A percentile compares a stretch with the other conserved stretches of the same genome.
These are phyloP conservation scores for Trichoderma gamsii DNA, from an alignment of 495 filamentous ascomycete genomes.

Conservation along the genomic window DNA sequence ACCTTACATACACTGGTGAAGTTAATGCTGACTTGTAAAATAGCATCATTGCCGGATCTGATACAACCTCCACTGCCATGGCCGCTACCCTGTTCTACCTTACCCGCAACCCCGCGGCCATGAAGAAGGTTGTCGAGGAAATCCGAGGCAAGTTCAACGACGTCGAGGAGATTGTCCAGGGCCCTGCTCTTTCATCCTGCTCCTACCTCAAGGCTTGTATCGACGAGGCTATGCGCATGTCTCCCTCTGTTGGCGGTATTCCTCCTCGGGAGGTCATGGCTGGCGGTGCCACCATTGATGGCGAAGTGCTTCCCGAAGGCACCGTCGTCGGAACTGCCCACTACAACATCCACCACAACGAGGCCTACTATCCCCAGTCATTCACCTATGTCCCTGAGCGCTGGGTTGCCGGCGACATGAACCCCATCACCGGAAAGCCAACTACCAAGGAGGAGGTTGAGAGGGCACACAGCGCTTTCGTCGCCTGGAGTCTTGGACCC, in stretches of 20 bases:
- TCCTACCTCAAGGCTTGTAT: slow-evolving; percentile 57
- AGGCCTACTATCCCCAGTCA: slow-evolving; percentile 46
- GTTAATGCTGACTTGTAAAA: neutral
- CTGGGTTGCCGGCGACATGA: slow-evolving; percentile 39
- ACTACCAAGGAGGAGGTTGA: slow-evolving; percentile 33
- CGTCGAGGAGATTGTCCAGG: slow-evolving; percentile 48
- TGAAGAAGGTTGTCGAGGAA: slow-evolving; percentile 44
- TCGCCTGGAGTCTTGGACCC: slow-evolving; percentile 52
- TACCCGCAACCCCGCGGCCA: slow-evolving; percentile 45
- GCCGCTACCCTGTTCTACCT: slow-evolving; percentile 63
- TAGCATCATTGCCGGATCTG: slow-evolving; percentile 52
- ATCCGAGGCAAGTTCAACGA: slow-evolving; percentile 43
- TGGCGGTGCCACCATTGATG: slow-evolving; percentile 55
- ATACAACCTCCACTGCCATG: slow-evolving; percentile 62
- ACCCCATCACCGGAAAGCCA: slow-evolving; percentile 19
- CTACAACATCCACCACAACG: slow-evolving; percentile 53
- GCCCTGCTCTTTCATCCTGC: slow-evolving; percentile 47
- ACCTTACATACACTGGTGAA: neutral
- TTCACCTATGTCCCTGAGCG: slow-evolving; percentile 50
- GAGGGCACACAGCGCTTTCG: slow-evolving; percentile 47
- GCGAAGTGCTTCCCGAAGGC: slow-evolving; percentile 47
- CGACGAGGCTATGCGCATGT: slow-evolving; percentile 67
- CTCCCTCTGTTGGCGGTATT: slow-evolving; percentile 56
- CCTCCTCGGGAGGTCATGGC: slow-evolving; percentile 56
- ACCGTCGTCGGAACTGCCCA: slow-evolving; percentile 47